Evolutionary conservation across 345 rosid genomes (phyloP), one percentile per base, ranked within the genome.

Genomic region (Leavenworthia alabamica): DNA sequence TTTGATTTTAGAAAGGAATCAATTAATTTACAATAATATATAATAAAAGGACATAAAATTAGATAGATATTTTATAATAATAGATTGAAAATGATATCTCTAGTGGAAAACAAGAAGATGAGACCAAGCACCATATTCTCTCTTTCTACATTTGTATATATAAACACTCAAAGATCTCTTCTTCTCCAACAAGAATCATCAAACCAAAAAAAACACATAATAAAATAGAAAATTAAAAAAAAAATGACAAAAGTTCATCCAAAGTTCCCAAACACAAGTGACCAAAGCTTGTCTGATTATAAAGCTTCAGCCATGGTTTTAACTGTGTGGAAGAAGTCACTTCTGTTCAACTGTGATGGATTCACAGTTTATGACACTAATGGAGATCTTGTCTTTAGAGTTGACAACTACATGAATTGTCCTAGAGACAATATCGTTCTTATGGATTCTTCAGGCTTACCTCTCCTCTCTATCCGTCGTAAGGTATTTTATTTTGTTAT

Each of bases 251-350:
- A 78, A 72, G 89, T 93, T 13, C 66, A 86, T 68, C 99, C 99
- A 39, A 75, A 75, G 40, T 26, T 60, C 61, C 16, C 49, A 64
- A 28, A 12, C 72, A 28, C 76, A n/a, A 22, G 47, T 33, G 52
- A 48, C 15, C 66, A 37, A 16, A 8, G 68, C 28, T 22, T 64
- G 8, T 55, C 47, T 3, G 65, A 37, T 20, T 47, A 26, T 22
- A 64, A 60, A 29, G 79, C 16, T 37, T 7, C 70, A 29, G 57
- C 68, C 12, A 58, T 78, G 10, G 65, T 87, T 0, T 58, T 71
- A 27, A 93, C 97, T n/a, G 97, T 89, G 39, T 93, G 99, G 99
- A 86, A 75, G 77, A 93, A 93, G 67, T 93, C 99, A 0, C 77
- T 93, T 64, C 83, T 93, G 15, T 90, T 93, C 73, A 93, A 83